Base-by-base conservation (phyloP, 1,139 yeast genomes). In the Yarrowia galli region DNA sequence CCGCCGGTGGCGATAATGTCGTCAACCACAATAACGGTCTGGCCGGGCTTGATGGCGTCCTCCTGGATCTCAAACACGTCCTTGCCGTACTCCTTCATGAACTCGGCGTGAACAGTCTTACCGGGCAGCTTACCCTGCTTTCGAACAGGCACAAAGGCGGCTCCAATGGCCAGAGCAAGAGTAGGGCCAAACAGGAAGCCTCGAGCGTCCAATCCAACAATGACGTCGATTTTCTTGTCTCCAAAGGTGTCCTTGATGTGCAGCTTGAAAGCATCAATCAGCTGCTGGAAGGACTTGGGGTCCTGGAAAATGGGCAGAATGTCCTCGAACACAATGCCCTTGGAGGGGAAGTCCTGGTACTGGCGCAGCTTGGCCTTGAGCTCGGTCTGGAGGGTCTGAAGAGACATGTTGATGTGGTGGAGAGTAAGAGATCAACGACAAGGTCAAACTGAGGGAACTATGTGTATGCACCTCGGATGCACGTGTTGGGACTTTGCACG, bases 1-100 rank as follows among this genome's bases (percentile, higher is more conserved):
- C 99, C 99, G 28, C 98, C 99, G 56, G 99, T 95, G 65, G 99
- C 99, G 78, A 96, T 89, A 74, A 95, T 92, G 77, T 95, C 99
- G 78, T 95, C 99, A 43, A 95, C 96, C 72, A 95, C 84, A 58
- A 95, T 83, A 43, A 95, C 96, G 70, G 84, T 89, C 67, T 97
- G 84, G 48, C 95, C 97, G 70, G 84, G 84, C 72, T 92, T 90
- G 73, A 95, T 87, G 56, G 95, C 87, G 69, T 86, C 96, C 72
- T 85, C 82, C 81, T 96, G 99, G 79, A 96, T 87, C 79, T 92
- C 97, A 77, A 95, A 92, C 71, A 82, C 85, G 79, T 95, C 99
- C 68, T 72, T 70, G 75, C 98, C 99, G 79, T 95, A 95, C 79
- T 95, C 99, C 83, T 96, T 96, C 75, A 84, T 81, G 82, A 89